Evolutionary conservation across 495 filamentous ascomycete species (phyloP), one percentile per base, ranked within the genome.

Genomic region (Aspergillus carlsbadensis): DNA sequence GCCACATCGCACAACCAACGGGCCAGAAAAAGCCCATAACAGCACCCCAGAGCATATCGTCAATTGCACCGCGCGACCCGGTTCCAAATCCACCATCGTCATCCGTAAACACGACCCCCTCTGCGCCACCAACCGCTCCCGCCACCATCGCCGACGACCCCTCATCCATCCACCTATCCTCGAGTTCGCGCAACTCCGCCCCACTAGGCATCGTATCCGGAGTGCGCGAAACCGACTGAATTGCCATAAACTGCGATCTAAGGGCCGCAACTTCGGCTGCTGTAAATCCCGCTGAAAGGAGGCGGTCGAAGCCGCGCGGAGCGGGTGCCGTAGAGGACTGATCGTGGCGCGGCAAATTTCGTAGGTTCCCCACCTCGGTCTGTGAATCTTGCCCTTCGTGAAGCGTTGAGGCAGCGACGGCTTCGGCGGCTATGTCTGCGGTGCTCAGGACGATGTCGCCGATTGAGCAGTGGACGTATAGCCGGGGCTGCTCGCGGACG

Each of bases 1-100:
- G 69, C 91, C 91, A 96, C 43, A 86, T 85, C 24, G 91, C 77
- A 63, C 89, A 90, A 0, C 88, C 91, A 40, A 98, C 68, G 24
- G 94, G 92, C 86, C 92, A 98, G 67, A 98, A 87, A 73, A 96
- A 97, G 18, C 94, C 94, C 65, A 92, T 90, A 22, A 94, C 72
- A 64, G 88, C 91, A 1, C 92, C 94, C 75, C 84, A 88, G 61
- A 97, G 79, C 81, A 96, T 84, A 69, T 95, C 89, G 70, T 96
- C 92, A 37, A 94, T 79, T 5, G 75, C 80, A 1, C 74, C 77
- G 5, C 71, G 63, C 31, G 76, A 70, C 33, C 78, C 67, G 47
- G 73, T 42, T 43, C 79, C 71, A 41, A 78, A 68, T 31, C 72
- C 79, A 6, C 70, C 75, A 51, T 75, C 79, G 40, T 87, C 85